Evolutionary conservation across 2,329 filamentous ascomycete species (phyloP).

Genomic region (Xylariomycetidae sp.): DNA sequence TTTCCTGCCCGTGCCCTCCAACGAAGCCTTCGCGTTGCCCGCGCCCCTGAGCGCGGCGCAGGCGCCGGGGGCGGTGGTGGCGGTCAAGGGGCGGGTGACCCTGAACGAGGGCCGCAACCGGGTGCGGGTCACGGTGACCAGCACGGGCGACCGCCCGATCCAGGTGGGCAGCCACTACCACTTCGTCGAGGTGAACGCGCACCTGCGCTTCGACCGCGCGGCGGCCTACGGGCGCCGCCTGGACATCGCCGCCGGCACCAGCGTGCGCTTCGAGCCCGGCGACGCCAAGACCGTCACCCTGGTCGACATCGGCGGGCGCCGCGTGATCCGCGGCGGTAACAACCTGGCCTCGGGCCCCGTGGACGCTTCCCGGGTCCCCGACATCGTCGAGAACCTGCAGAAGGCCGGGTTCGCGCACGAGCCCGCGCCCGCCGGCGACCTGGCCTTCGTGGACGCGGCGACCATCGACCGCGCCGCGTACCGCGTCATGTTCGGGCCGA

Average conservation of each 20-base stretch:
- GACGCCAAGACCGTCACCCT: slow-evolving; percentile 85
- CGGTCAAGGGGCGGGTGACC: slow-evolving; percentile 58
- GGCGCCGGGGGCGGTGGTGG: slow-evolving; percentile 75
- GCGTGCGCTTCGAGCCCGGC: slow-evolving; percentile 88
- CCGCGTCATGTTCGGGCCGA: slow-evolving; percentile 86
- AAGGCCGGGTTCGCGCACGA: slow-evolving; percentile 72
- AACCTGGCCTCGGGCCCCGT: slow-evolving; percentile 67
- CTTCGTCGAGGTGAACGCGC: slow-evolving; percentile 90
- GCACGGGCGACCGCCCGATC: slow-evolving; percentile 81
- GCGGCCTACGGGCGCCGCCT: slow-evolving; percentile 79
- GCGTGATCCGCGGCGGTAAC: slow-evolving; percentile 80
- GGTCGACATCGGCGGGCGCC: slow-evolving; percentile 79
- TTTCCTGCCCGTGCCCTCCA: slow-evolving; percentile 74
- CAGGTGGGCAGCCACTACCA: slow-evolving; percentile 96
- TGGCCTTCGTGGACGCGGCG: slow-evolving; percentile 52
- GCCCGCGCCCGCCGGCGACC: slow-evolving; percentile 54
- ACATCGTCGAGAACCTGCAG: slow-evolving; percentile 62
- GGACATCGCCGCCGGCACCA: slow-evolving; percentile 87
- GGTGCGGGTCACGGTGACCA: slow-evolving; percentile 70
- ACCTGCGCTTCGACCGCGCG: slow-evolving; percentile 79
- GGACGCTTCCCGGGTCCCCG: slow-evolving; percentile 54
- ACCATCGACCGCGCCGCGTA: slow-evolving; percentile 76
- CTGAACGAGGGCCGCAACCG: slow-evolving; percentile 71
- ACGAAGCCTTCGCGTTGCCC: slow-evolving; percentile 60
- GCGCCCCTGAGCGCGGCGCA: slow-evolving; percentile 59